Conservation (phyloP, 2,329 filamentous ascomycete species). For the Aspergillus latus region DNA sequence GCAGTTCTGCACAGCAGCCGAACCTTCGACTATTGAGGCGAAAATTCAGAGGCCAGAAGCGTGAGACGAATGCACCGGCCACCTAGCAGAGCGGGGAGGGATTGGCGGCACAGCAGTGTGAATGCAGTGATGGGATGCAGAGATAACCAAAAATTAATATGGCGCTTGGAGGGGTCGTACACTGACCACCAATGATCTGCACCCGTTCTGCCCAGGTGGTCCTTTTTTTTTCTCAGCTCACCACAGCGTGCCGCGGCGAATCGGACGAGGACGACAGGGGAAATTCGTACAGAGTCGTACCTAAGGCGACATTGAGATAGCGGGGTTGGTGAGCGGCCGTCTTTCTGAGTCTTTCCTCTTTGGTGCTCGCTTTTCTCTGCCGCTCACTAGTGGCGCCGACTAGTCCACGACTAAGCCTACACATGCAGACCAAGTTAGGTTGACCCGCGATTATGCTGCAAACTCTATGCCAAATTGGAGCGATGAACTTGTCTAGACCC, state of each 20-base stretch:
- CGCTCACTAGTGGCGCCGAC: slow-evolving; percentile 1
- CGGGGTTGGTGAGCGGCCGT: background rate
- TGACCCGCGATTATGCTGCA: slow-evolving; percentile 8
- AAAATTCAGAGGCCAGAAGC: slow-evolving; percentile 3
- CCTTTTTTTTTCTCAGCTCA: slow-evolving; percentile 1
- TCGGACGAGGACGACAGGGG: background rate
- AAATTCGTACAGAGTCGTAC: slow-evolving; percentile 1
- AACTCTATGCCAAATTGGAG: slow-evolving; percentile 7
- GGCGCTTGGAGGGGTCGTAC: background rate
- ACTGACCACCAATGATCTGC: background rate
- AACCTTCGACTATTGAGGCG: slow-evolving; percentile 6
- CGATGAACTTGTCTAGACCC: slow-evolving; percentile 1
- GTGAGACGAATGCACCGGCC: slow-evolving; percentile 1
- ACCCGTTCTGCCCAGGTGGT: slow-evolving; percentile 1
- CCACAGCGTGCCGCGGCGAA: background rate
- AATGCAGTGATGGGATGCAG: background rate
- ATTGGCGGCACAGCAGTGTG: slow-evolving; percentile 3
- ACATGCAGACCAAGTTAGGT: slow-evolving; percentile 14
- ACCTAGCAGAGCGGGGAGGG: slow-evolving; percentile 6
- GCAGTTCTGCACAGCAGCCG: background rate
- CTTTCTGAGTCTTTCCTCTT: background rate
- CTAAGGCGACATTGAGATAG: slow-evolving; percentile 7
- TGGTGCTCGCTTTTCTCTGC: background rate
- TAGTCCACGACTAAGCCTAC: slow-evolving; percentile 4
- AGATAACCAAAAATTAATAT: slow-evolving; percentile 4